phyloP scores from a whole-genome alignment of 352 stramenopile genomes.

The Phytophthora parvispora region DNA sequence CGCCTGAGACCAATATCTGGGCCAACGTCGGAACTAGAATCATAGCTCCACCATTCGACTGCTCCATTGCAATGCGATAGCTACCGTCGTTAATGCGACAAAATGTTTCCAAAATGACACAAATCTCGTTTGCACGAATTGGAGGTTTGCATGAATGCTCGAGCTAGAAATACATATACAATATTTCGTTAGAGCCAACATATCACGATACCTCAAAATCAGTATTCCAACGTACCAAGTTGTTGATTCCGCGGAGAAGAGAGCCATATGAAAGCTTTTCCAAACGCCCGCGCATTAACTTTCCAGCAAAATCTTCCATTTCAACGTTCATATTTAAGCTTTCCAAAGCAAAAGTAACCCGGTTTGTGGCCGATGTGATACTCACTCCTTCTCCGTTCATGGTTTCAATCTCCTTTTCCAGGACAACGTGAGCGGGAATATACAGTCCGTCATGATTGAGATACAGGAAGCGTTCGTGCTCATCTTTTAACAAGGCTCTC shows the following conservation, averaged over 20 bases:
- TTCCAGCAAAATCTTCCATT: conserved; percentile 64
- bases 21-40: conserved; percentile 48
- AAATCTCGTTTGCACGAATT: conserved; percentile 71
- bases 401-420: conserved; percentile 75
- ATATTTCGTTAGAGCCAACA: conserved; percentile 1
- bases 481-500: conserved; percentile 54
- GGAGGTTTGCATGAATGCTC: conserved; percentile 73
- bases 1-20: conserved; percentile 60
- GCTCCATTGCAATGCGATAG: conserved; percentile 68
- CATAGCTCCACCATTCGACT: conserved; percentile 54
- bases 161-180: conserved; percentile 42
- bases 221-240: conserved; percentile 56
- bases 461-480: conserved; percentile 63
- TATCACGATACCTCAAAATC: background rate
- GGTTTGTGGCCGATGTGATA: conserved; percentile 60
- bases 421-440: conserved; percentile 50
- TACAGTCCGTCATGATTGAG: conserved; percentile 78
- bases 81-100: conserved; percentile 79
- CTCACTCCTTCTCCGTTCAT: conserved; percentile 54
- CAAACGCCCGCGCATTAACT: conserved; percentile 51
- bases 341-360: conserved; percentile 76
- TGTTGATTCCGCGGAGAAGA: conserved; percentile 64
- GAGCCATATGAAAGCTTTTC: conserved; percentile 66
- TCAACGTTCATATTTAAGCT: conserved; percentile 82
- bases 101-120: conserved; percentile 76